Conservation (phyloP, 768 basidiomycete genomes). For the Lyophyllum decastes region DNA sequence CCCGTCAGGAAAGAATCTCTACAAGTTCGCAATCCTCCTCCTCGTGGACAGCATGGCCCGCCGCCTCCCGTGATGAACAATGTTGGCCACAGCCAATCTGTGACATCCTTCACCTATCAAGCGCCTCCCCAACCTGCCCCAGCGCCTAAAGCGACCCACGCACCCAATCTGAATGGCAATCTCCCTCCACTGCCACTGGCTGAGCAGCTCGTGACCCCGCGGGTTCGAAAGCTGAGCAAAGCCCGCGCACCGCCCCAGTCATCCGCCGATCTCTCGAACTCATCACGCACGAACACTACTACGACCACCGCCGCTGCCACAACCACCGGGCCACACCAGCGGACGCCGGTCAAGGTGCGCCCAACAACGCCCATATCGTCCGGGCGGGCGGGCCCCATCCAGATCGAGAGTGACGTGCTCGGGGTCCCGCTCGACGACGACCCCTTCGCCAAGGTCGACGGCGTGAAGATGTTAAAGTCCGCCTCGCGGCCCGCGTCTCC, state of each 20-base stretch:
- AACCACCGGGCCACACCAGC: not conserved
- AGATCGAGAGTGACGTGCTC: slow-evolving; percentile 28
- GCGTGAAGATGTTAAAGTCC: slow-evolving; percentile 47
- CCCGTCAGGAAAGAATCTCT: slow-evolving; percentile 6
- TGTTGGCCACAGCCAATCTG: not conserved
- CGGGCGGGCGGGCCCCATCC: slow-evolving; percentile 14
- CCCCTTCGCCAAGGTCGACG: slow-evolving; percentile 58
- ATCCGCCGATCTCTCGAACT: slow-evolving; percentile 3
- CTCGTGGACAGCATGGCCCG: not conserved
- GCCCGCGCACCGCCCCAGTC: slow-evolving; percentile 15
- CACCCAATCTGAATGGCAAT: not conserved
- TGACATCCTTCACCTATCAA: not conserved
- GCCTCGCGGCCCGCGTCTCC: slow-evolving; percentile 4
- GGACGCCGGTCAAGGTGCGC: slow-evolving; percentile 1
- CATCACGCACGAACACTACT: no score
- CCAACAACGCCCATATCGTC: slow-evolving; percentile 9
- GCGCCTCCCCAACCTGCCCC: not conserved
- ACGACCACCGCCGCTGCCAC: no score
- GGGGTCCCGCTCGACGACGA: slow-evolving; percentile 48
- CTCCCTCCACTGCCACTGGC: not conserved
- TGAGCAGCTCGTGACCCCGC: not conserved
- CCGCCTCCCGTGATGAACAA: not conserved
- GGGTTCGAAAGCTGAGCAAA: slow-evolving; percentile 31
- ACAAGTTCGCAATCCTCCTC: no score
- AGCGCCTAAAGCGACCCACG: slow-evolving; percentile 5